phyloP scores from a whole-genome alignment of 495 filamentous ascomycete genomes.

The Aspergillus ostianus region DNA sequence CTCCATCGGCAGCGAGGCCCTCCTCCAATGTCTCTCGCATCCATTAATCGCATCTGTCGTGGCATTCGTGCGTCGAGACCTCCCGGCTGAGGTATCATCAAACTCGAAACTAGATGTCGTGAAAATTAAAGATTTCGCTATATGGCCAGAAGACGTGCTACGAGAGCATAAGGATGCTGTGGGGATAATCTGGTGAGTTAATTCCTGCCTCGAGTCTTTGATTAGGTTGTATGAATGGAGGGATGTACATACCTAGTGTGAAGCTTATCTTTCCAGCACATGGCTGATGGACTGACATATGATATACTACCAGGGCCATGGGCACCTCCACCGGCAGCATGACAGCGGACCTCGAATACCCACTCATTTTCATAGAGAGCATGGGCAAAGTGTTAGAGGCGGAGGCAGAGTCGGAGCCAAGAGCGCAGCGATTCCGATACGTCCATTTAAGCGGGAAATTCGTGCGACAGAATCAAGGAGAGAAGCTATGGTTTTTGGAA shows the following conservation, averaged over 20 bases:
- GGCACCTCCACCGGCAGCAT: not conserved
- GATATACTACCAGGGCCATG: not conserved
- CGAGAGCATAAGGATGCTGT: not conserved
- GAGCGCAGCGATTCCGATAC: not conserved
- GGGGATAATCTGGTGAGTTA: not conserved
- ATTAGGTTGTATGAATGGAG: too few relatives aligned
- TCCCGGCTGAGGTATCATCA: not conserved
- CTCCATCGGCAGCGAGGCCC: not conserved
- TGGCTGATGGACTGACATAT: not conserved
- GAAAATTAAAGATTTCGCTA: not conserved
- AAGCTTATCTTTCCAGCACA: too few relatives aligned
- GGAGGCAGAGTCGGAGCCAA: not conserved
- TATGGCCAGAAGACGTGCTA: not conserved
- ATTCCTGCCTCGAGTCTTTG: not conserved
- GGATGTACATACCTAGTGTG: too few relatives aligned
- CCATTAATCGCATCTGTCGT: not conserved
- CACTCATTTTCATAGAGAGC: not conserved
- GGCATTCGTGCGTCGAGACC: not conserved
- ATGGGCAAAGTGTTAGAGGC: not conserved
- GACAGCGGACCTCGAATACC: not conserved
- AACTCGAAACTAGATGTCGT: not conserved
- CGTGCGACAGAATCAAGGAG: not conserved
- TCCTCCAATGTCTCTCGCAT: not conserved
- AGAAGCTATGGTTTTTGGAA: not conserved
- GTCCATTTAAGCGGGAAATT: not conserved